Evolutionary conservation across 2,329 filamentous ascomycete genomes (phyloP).

Genomic region (Hypomyces rosellus): DNA sequence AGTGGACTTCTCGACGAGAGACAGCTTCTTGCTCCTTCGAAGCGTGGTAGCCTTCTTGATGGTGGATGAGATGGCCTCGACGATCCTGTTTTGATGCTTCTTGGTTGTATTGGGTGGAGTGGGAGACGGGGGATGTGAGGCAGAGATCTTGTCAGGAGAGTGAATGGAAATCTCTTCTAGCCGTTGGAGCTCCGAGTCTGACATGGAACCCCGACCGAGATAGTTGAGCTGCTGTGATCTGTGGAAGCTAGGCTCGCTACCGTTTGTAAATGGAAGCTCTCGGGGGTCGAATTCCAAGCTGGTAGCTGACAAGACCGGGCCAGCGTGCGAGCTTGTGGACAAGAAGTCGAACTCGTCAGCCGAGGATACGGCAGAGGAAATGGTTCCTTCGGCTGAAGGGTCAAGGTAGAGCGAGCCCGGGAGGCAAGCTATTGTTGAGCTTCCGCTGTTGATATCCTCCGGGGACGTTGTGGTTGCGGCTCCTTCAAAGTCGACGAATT

Average conservation of each 20-base stretch:
- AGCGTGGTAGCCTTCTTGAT: constrained; percentile 33
- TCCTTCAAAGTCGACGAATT: constrained; percentile 32
- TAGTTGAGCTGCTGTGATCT: constrained; percentile 16
- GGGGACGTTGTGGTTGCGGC: constrained; percentile 13
- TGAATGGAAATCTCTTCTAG: constrained; percentile 43
- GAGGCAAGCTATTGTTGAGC: constrained; percentile 18
- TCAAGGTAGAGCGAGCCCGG: constrained; percentile 24
- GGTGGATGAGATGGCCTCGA: constrained; percentile 36
- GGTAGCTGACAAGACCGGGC: constrained; percentile 17
- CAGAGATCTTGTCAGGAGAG: constrained; percentile 27
- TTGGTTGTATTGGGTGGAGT: constrained; percentile 24
- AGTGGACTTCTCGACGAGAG: constrained; percentile 16
- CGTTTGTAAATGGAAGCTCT: constrained; percentile 18
- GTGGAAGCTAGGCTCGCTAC: constrained; percentile 10
- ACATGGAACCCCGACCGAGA: constrained; percentile 34
- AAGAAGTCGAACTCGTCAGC: constrained; percentile 32
- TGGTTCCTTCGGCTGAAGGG: constrained; percentile 25
- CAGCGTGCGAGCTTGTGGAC: constrained; percentile 27
- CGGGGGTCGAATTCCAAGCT: constrained; percentile 26
- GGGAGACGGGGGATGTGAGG: constrained; percentile 27
- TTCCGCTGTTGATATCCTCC: constrained; percentile 15
- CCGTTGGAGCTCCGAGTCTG: constrained; percentile 41
- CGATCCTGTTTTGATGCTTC: constrained; percentile 33
- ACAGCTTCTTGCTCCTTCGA: constrained; percentile 24
- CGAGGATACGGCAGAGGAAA: constrained; percentile 30